Conservation (phyloP, 345 rosid species). For the Arabidopsis arenosa region DNA sequence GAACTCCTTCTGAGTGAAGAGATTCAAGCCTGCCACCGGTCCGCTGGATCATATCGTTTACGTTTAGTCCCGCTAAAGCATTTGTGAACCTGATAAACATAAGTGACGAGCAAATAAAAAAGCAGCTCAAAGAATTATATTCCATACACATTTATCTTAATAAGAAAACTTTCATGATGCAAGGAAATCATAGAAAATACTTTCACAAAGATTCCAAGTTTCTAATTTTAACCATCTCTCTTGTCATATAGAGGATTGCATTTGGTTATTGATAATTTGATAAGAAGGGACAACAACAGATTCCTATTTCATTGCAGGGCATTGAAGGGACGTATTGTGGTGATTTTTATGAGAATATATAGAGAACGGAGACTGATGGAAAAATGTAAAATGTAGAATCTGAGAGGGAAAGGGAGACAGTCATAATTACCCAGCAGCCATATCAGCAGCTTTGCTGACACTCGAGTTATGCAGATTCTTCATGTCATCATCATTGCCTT, state of each 20-base stretch:
- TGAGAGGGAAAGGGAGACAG: slow-evolving; percentile 19
- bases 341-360: not conserved
- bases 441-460: slow-evolving; percentile 92
- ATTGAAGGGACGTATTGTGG: not conserved
- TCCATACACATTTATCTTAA: not conserved
- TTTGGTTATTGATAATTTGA: not conserved
- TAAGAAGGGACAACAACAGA: slow-evolving; percentile 9
- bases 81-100: slow-evolving; percentile 72
- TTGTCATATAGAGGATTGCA: slow-evolving; percentile 15
- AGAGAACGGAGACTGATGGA: slow-evolving; percentile 2
- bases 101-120: not conserved
- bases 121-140: slow-evolving; percentile 3
- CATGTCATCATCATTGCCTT: slow-evolving; percentile 74
- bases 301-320: slow-evolving; percentile 1
- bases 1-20: slow-evolving; percentile 97
- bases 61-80: slow-evolving; percentile 65
- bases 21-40: slow-evolving; percentile 88
- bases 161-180: not conserved
- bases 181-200: not conserved
- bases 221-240: slow-evolving; percentile 1
- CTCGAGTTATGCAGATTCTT: slow-evolving; percentile 78
- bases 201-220: not conserved
- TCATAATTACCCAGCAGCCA: slow-evolving; percentile 88
- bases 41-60: slow-evolving; percentile 78
- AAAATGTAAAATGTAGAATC: slow-evolving; percentile 8